These are phyloP conservation scores for Curvularia sp. DNA, from an alignment of 2,329 filamentous ascomycete species.

Conservation along the genomic window DNA sequence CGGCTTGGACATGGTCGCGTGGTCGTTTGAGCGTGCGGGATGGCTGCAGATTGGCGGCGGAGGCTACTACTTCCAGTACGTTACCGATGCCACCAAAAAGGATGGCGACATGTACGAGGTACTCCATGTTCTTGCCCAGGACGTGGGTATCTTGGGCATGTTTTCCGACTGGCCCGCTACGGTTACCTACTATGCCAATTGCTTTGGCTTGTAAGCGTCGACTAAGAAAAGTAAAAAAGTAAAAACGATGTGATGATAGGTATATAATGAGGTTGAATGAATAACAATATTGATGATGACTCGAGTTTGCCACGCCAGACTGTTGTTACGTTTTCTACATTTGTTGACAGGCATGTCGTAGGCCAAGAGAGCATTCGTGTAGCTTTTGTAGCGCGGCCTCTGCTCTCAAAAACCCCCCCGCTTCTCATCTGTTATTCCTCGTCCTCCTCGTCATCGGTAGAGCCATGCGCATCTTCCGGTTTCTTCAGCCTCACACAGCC, in stretches of 20 bases:
- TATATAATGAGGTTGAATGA: neutral
- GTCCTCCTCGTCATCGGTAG: neutral
- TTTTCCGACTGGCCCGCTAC: constrained; percentile 76
- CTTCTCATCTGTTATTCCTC: too few relatives aligned
- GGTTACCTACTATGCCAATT: constrained; percentile 75
- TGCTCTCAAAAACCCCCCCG: too few relatives aligned
- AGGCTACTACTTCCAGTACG: constrained; percentile 52
- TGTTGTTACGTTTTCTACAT: neutral
- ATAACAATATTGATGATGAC: neutral
- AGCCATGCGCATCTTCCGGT: constrained; percentile 16
- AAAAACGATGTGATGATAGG: neutral
- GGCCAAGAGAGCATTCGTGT: neutral
- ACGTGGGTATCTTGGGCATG: constrained; percentile 68
- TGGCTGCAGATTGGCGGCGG: constrained; percentile 61
- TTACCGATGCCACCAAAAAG: constrained; percentile 60
- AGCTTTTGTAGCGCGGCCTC: neutral
- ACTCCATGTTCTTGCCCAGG: constrained; percentile 68
- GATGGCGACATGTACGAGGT: constrained; percentile 72
- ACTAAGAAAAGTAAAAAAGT: neutral
- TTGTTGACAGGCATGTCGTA: neutral
- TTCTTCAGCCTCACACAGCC: constrained; percentile 29
- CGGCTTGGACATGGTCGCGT: constrained; percentile 70
- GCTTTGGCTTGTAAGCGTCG: constrained; percentile 58
- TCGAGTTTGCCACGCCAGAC: too few relatives aligned
- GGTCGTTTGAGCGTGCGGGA: constrained; percentile 72